Evolutionary conservation across 139 green algal species (phyloP).

Genomic region (Chlamydomonas eustigma): DNA sequence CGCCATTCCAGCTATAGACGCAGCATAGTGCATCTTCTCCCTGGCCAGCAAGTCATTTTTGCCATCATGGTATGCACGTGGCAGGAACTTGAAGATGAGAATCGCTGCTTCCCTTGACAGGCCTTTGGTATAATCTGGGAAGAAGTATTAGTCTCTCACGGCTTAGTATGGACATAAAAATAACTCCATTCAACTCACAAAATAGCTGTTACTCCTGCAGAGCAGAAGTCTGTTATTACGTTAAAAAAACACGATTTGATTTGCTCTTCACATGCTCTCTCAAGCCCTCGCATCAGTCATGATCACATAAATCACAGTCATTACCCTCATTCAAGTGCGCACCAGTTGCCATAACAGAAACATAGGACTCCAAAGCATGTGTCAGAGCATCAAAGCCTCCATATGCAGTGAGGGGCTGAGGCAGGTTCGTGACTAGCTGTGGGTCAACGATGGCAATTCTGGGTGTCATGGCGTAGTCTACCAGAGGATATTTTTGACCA

Average conservation of each 20-base stretch:
- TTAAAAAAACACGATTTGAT: too few relatives aligned
- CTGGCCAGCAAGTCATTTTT: slow-evolving; percentile 44
- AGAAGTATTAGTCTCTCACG: too few relatives aligned
- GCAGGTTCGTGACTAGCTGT: slow-evolving; percentile 54
- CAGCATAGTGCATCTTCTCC: slow-evolving; percentile 65
- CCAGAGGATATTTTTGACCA: slow-evolving; percentile 39
- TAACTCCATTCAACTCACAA: too few relatives aligned
- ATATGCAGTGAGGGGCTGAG: slow-evolving; percentile 55
- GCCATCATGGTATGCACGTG: slow-evolving; percentile 44
- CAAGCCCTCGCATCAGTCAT: too few relatives aligned
- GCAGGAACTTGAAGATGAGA: slow-evolving; percentile 61
- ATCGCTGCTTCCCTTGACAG: slow-evolving; percentile 50
- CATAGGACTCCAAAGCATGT: slow-evolving; percentile 70
- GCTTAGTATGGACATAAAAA: too few relatives aligned
- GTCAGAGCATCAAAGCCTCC: slow-evolving; percentile 63
- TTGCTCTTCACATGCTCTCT: too few relatives aligned
- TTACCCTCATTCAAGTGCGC: too few relatives aligned
- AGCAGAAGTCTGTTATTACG: too few relatives aligned
- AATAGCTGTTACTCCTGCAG: too few relatives aligned
- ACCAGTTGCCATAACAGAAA: slow-evolving; percentile 46
- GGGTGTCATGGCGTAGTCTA: slow-evolving; percentile 57
- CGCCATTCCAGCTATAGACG: slow-evolving; percentile 72
- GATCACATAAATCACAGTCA: too few relatives aligned
- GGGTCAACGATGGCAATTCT: slow-evolving; percentile 46
- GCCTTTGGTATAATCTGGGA: slow-evolving; percentile 56